phyloP scores from a whole-genome alignment of 148 eudicot genomes.

The Rhododendron henanense region DNA sequence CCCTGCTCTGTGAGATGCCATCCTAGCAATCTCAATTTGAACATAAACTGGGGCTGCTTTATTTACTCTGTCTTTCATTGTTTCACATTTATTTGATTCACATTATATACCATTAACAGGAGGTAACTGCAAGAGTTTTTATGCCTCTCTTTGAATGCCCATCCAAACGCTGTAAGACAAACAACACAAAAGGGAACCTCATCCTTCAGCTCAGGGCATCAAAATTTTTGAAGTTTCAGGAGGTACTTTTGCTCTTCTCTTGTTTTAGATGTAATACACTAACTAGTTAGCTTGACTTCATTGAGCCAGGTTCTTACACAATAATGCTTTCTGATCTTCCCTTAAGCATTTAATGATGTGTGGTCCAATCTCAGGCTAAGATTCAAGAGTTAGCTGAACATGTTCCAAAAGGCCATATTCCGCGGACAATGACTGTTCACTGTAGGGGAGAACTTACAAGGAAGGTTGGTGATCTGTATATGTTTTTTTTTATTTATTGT shows the following conservation, averaged over 20 bases:
- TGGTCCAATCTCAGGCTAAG: slow-evolving; percentile 62
- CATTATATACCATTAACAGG: slow-evolving; percentile 42
- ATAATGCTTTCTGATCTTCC: not conserved
- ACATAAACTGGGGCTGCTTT: not conserved
- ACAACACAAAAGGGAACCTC: slow-evolving; percentile 82
- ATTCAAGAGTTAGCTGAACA: slow-evolving; percentile 95
- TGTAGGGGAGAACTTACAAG: slow-evolving; percentile 96
- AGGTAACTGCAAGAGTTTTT: slow-evolving; percentile 88
- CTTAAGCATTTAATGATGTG: not conserved
- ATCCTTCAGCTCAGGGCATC: slow-evolving; percentile 96
- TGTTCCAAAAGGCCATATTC: slow-evolving; percentile 98
- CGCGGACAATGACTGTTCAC: slow-evolving; percentile 92
- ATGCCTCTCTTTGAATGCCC: slow-evolving; percentile 99
- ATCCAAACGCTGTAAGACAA: slow-evolving; percentile 64
- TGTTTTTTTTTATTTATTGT: not conserved
- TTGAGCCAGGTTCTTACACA: not conserved
- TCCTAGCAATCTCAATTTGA: not conserved
- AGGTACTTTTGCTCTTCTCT: slow-evolving; percentile 38
- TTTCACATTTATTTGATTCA: not conserved
- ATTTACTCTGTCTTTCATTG: not conserved
- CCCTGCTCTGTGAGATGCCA: not conserved
- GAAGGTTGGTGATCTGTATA: slow-evolving; percentile 53
- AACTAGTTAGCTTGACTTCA: not conserved
- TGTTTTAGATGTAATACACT: not conserved
- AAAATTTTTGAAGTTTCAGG: slow-evolving; percentile 93